Evolutionary conservation across 1,139 yeast species (phyloP), one percentile per base, ranked within the genome.

Genomic region (Geotrichum australiense): DNA sequence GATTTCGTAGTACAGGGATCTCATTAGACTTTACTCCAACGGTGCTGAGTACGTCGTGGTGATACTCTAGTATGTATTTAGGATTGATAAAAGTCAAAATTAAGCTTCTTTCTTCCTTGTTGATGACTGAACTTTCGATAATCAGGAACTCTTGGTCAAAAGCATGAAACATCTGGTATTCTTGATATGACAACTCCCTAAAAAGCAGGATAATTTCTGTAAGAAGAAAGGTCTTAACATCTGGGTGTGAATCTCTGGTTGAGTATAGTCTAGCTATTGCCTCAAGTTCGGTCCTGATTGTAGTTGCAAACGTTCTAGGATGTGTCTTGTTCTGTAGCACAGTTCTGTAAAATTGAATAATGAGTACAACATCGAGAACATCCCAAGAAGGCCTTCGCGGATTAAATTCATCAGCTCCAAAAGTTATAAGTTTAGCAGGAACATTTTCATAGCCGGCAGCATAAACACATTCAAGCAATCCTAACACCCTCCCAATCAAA

Each of bases 291-390:
- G 28, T 35, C 1, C 30, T 23, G 8, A 53, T 42, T 11, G 30
- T 26, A 22, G 31, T 39, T 1, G 49, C 26, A 27, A 53, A 38
- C 4, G 41, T 39, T 5, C 37, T 36, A 7, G 49, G 46, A 26
- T 48, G 52, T 1, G 46, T 35, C 21, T 19, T 19, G 23, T 47
- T 42, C 18, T 31, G 38, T n/a, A 53, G 27, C 22, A 56, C 39
- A 15, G 47, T 47, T 18, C 52, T 47, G 47, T 55, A 55, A 37
- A 53, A 53, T 40, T 50, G 56, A 8, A 56, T 38, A 28, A 48
- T 47, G 20, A 48, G 44, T 11, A 51, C 28, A 4, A 47, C 46
- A 3, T 48, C 45, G 31, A 55, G 39, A 2, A 49, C 43, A 24
- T 51, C 52, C 37, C 41, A 39, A 2, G 21, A 12, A n/a, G 44